Evolutionary conservation across 495 filamentous ascomycete species (phyloP), one percentile per base, ranked within the genome.

Genomic region (Penicillium flavigenum): DNA sequence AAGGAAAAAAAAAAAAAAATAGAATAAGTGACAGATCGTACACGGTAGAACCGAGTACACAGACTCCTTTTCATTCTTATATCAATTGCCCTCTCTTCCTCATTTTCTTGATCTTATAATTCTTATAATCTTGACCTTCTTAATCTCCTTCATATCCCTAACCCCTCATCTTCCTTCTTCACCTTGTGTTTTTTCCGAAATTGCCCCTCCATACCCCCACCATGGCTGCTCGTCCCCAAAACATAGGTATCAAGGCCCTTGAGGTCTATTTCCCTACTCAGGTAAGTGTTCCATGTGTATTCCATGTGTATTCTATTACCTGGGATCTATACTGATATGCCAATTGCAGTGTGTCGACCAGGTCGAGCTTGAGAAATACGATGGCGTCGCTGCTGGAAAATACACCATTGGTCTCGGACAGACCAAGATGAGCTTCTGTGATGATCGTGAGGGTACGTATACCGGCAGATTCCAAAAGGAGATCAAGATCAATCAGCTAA

Each of bases 401-500:
- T 98, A 98, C 83, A 98, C 94, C 63, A 98, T 98, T 77, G 94
- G 94, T 80, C 88, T 98, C 50, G 94, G 94, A 65, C 94, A 98
- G 86, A 98, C 93, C 63, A 96, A 94, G 79, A 98, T 98, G 94
- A 92, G 88, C 83, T 98, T 98, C 82, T 98, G 95, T 73, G 94
- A 98, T 81, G 94, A 98, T 76, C 84, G 92, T 67, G 94, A 98
- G 83, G 93, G 93, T 96, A 77, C 77, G 81, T 77, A 36, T 29
- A 63, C 52, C 19, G 43, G 5, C 24, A 16, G 36, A 48, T 20
- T 29, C 10, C 16, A 34, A 22, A 22, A 32, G 17, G 27, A 17
- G 8, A 42, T 5, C 16, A 32, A 10, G 51, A 59, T 7, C 11
- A 41, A 42, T 16, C 11, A 12, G 45, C 27, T 51, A 32, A 53